Base-by-base conservation (phyloP, 2,329 filamentous ascomycete genomes). In the Arthrobotrys iridis region DNA sequence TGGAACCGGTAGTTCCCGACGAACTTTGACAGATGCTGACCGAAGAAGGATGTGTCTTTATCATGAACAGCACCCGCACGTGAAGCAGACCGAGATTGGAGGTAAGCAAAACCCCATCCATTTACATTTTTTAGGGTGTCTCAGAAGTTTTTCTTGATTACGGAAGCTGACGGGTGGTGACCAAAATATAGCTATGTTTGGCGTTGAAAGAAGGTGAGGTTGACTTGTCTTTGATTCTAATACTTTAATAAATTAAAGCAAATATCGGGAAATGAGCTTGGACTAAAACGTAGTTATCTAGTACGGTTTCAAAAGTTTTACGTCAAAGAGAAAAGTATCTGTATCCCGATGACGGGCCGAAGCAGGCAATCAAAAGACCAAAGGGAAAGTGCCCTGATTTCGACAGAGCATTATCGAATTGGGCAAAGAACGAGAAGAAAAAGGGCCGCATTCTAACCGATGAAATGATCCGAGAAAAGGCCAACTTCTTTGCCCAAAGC, bases 291-390 rank as follows among this genome's bases (percentile, higher is more conserved):
- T 46, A 52, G 58, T 71, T 80, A 80, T 83, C 67, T 82, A 99
- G 95, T 84, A 99, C 95, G 55, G 95, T 99, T n/a, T 99, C 95
- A 64, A 99, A 99, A 82, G 95, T 98, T 65, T 83, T 99, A 77
- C 90, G 94, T 63, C 90, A 97, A 80, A 96, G 94, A 84, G 95
- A 99, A 77, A 95, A 96, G 82, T 98, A 96, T 82, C 87, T 98
- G 13, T 91, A 90, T 80, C 88, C 89, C 63, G 92, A 92, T 80
- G 93, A 92, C 82, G 91, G 89, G 78, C 92, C 86, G 81, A 88
- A 87, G 78, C 94, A 93, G 46, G 91, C 92, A 4, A 87, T 91
- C 78, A 96, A 95, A 82, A 90, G 91, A 78, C 85, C 87, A 68
- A 97, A 96, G 83, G 90, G 91, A 62, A 95, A 94, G 82, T 90